Base-by-base conservation (phyloP, 768 basidiomycete genomes). In the Mycena capillaripes region DNA sequence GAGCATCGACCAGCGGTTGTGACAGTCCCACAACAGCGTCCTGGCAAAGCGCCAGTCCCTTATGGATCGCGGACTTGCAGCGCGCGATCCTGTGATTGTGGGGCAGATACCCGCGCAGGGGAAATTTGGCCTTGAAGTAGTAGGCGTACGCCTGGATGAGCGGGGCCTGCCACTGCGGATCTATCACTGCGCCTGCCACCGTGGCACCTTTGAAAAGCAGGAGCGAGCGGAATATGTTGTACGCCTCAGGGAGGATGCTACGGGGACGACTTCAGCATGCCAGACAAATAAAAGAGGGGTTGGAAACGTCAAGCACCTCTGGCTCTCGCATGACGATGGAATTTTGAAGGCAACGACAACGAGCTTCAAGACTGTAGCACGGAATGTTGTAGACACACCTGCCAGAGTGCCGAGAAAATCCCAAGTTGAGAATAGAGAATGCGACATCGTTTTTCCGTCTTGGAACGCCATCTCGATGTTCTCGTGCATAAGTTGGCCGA, bases 301-400 rank as follows among this genome's bases (percentile, higher is more conserved):
- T 32, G 23, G 10, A 10, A 34, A 25, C 34, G n/a, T 7, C 17
- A 36, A 23, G 14, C 23, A 63, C 34, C 30, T 48, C 19, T 30
- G 10, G 21, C 46, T 64, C 55, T 58, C 56, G 46, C 69, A 64
- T 19, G 69, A 62, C n/a, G 62, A n/a, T 2, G 52, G 50, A 25
- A 58, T 64, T 36, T 34, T 53, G 25, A 70, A 70, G 42, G 62
- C 69, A 42, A 64, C 56, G 34, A 55, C 61, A 30, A 70, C 44
- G 19, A 63, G 38, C 36, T 64, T 70, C 32, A 70, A 53, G 19
- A 64, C 32, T 19, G 64, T 64, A 7, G 53, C 55, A 55, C 69
- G 69, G 62, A 63, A 70, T 32, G 23, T 58, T 27, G 53, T 23
- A 1, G 62, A 70, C 69, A 70, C 69, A 70, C 69, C 69, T 70